phyloP scores from a whole-genome alignment of 2,329 filamentous ascomycete species.

The Penicillium italicum region DNA sequence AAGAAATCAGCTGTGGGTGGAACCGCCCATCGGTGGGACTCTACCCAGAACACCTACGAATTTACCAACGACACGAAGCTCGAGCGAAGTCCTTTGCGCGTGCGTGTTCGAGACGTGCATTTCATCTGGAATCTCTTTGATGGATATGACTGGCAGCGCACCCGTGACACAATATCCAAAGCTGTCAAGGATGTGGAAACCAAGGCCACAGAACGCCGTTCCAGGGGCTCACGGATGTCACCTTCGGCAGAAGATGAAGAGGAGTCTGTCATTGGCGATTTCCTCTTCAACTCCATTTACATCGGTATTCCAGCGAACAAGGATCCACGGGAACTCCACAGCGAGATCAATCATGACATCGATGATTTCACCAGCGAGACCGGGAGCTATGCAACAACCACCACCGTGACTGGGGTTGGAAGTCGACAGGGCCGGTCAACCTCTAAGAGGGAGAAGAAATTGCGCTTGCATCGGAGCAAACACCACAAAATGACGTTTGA shows the following conservation, averaged over 20 bases:
- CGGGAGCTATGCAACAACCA: conserved; percentile 78
- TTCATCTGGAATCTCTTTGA: conserved; percentile 98
- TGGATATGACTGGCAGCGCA: conserved; percentile 92
- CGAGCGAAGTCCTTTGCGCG: conserved; percentile 66
- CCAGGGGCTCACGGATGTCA: conserved; percentile 54
- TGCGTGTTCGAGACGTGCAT: conserved; percentile 81
- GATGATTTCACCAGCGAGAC: conserved; percentile 86
- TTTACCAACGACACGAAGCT: conserved; percentile 59
- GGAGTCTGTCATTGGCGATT: conserved; percentile 85
- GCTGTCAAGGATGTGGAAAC: conserved; percentile 84
- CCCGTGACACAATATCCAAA: conserved; percentile 78
- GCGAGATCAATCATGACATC: conserved; percentile 81
- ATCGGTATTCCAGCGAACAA: conserved; percentile 85
- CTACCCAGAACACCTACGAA: conserved; percentile 70
- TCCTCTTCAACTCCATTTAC: conserved; percentile 97
- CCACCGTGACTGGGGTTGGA: conserved; percentile 47
- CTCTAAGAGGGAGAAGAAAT: conserved; percentile 50
- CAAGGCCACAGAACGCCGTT: conserved; percentile 71
- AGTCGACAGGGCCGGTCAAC: conserved; percentile 35
- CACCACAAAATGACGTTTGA: conserved; percentile 96
- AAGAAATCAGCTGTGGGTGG: conserved; percentile 58
- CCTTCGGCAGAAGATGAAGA: conserved; percentile 62
- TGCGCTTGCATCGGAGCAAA: conserved; percentile 79
- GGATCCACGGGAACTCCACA: conserved; percentile 75
- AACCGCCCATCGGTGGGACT: conserved; percentile 76